These are phyloP conservation scores for Hypoxylon rubiginosum DNA, from an alignment of 2,329 filamentous ascomycete genomes.

Conservation along the genomic window DNA sequence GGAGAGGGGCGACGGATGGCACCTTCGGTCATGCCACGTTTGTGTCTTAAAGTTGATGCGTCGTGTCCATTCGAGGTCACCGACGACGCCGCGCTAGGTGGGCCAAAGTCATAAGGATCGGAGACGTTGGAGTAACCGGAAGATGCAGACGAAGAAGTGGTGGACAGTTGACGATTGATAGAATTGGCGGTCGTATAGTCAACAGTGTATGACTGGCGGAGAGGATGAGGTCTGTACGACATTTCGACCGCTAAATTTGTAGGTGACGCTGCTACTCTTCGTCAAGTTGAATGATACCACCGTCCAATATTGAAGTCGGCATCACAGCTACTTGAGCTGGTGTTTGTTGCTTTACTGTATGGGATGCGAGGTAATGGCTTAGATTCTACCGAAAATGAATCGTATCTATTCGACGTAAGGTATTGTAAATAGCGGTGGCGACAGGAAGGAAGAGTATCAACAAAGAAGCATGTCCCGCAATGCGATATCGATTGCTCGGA, in stretches of 20 bases:
- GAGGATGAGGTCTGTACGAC: conserved; percentile 70
- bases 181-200: conserved; percentile 60
- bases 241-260: conserved; percentile 57
- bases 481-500: conserved; percentile 19
- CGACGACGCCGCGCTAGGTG: conserved; percentile 79
- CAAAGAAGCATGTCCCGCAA: conserved; percentile 30
- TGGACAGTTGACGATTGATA: conserved; percentile 75
- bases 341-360: conserved; percentile 3
- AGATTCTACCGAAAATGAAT: conserved; percentile 7
- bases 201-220: conserved; percentile 65
- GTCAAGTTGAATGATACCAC: conserved; percentile 46
- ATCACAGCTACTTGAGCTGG: conserved; percentile 52
- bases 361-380: conserved; percentile 9
- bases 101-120: conserved; percentile 67
- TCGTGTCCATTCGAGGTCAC: conserved; percentile 74
- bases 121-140: conserved; percentile 74
- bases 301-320: conserved; percentile 46
- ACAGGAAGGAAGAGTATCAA: conserved; percentile 16
- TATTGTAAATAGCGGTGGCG: conserved; percentile 11
- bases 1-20: conserved; percentile 65
- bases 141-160: conserved; percentile 77
- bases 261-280: conserved; percentile 40
- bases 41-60: conserved; percentile 66
- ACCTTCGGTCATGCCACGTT: conserved; percentile 82
- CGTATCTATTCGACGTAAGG: conserved; percentile 15